Base-by-base conservation (phyloP, 2,329 filamentous ascomycete genomes). In the Pseudocercospora fijiensis region DNA sequence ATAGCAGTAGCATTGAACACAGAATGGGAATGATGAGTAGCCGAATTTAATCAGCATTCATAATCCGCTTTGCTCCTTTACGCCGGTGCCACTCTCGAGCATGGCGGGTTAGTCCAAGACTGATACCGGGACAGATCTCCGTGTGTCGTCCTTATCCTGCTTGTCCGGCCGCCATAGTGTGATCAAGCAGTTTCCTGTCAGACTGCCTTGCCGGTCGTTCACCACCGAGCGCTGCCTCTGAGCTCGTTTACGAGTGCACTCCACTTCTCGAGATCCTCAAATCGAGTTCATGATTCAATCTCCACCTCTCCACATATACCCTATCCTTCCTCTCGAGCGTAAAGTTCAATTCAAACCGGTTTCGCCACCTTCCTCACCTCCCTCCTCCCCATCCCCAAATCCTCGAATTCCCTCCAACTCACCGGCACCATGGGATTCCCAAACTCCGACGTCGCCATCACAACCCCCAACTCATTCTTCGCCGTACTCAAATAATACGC, bases 401-500 rank as follows among this genome's bases (percentile, higher is more conserved):
- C 94, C 74, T 86, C 85, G 80, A 96, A 96, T 79, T 98, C 94
- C 80, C 89, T 96, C 95, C 95, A 99, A 78, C 89, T 96, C 61
- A 96, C 85, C 1, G 95, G 94, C 72, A 90, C 90, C 92, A 98
- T 96, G 71, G 90, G 86, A 78, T 96, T 94, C 0, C 93, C 93
- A 2, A 85, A 86, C 76, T 96, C 92, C 75, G 92, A 96, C 70
- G 86, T 89, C 9, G 94, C 95, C 87, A 98, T 91, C 43, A 99
- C 90, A 63, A 98, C 94, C 2, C 95, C 95, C 45, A 96, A 83
- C 75, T 96, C 90, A 77, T 99, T 98, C 70, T 87, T 87, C 27
- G 92, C 92, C 1, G 95, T 99, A 26, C 89, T 90, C n/a, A 96
- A 84, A 77, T 97, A 99, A 77, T 98, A 99, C 73, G 91, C 96